Conservation (phyloP, 2,329 filamentous ascomycete species). For the Penicillium psychrosexuale region DNA sequence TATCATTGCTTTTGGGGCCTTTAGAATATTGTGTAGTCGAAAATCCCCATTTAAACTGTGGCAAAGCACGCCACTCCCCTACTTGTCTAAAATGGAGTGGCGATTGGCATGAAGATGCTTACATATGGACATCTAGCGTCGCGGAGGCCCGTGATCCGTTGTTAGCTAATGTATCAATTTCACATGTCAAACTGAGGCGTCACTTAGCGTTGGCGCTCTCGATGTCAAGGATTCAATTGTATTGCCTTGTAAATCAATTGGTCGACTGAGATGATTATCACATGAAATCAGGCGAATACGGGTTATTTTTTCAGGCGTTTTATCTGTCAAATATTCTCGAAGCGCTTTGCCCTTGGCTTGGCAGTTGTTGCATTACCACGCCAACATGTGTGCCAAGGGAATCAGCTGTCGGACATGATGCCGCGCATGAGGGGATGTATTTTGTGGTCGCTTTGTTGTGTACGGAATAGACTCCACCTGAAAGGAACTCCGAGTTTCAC, state of each 20-base stretch:
- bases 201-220: not conserved
- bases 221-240: not conserved
- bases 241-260: not conserved
- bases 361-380: not conserved
- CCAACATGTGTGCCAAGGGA: not conserved
- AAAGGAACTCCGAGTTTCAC: not conserved
- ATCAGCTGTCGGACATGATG: not conserved
- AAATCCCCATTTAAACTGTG: constrained; percentile 5
- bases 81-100: not conserved
- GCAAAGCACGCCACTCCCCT: constrained; percentile 6
- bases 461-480: not conserved
- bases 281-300: not conserved
- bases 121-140: not conserved
- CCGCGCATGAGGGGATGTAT: not conserved
- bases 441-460: not conserved
- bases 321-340: not conserved
- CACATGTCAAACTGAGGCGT: constrained; percentile 2
- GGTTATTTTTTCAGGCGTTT: not conserved
- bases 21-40: not conserved
- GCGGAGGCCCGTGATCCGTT: not conserved
- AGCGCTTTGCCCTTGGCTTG: constrained; percentile 4
- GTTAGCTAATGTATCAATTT: not conserved
- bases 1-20: too few species aligned
- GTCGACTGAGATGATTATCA: not conserved
- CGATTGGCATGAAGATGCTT: not conserved